phyloP scores from a whole-genome alignment of 768 basidiomycete species.

The Porpolomopsis calyptriformis region DNA sequence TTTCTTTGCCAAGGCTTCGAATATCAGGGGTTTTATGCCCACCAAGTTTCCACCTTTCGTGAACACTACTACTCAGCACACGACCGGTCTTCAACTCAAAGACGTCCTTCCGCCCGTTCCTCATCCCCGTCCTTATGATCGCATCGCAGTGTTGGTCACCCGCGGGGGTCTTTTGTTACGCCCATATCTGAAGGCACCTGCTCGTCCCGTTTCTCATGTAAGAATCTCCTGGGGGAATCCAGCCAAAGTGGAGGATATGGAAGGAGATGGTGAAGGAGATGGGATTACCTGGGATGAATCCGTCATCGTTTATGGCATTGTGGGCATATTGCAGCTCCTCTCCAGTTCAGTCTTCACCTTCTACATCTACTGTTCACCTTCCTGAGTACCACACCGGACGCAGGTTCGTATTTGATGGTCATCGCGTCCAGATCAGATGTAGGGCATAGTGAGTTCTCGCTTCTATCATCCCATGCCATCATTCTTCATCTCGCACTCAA shows the following conservation, averaged over 20 bases:
- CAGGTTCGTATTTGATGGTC: conserved; percentile 70
- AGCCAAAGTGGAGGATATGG: conserved; percentile 42
- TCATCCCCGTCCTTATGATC: conserved; percentile 65
- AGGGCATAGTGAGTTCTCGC: conserved; percentile 49
- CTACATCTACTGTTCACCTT: conserved; percentile 4
- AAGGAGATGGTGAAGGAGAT: conserved; percentile 21
- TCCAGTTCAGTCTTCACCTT: conserved; percentile 38
- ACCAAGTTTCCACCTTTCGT: conserved; percentile 1
- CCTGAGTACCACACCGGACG: background rate
- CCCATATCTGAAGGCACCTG: conserved; percentile 33
- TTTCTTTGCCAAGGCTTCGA: conserved; percentile 28
- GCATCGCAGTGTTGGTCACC: conserved; percentile 52
- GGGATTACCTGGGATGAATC: conserved; percentile 43
- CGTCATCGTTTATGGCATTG: conserved; percentile 62
- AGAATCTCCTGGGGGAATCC: conserved; percentile 48
- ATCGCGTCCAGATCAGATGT: conserved; percentile 52
- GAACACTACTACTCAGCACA: conserved; percentile 8
- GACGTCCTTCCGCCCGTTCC: conserved; percentile 56
- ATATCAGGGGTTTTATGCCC: conserved; percentile 13
- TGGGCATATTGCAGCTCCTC: conserved; percentile 65
- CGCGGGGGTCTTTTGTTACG: conserved; percentile 57
- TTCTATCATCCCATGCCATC: background rate
- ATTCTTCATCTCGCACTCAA: conserved; percentile 18
- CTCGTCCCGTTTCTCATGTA: conserved; percentile 29
- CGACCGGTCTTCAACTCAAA: conserved; percentile 44